Base-by-base conservation (phyloP, 192 early-diverging fungal genomes). In the Phlyctochytrium bullatum region DNA sequence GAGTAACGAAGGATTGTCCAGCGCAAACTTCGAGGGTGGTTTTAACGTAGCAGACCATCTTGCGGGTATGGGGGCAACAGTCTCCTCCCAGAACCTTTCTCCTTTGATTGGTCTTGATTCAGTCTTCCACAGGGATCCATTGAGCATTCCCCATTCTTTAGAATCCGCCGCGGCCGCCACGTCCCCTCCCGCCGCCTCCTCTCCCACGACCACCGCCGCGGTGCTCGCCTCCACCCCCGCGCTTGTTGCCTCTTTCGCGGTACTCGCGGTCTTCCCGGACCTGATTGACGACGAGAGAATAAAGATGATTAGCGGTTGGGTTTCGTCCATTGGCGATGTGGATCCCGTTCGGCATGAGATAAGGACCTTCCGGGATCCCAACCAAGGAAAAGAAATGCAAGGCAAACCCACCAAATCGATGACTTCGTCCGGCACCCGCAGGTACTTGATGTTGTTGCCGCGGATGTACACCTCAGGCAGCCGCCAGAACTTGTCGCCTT, bases 401-500 rank as follows among this genome's bases (percentile, higher is more conserved):
- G 94, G 90, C 64, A 94, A 90, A 69, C 90, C 93, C 36, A 95
- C 93, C 81, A 92, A 90, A 59, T 96, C 93, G 27, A 98, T 86
- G 66, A 89, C 83, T 63, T 90, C 92, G 66, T 97, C 94, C 25
- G 93, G 94, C 34, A 98, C 83, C 23, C 84, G 74, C 67, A 86
- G 64, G 72, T 86, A 83, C 62, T 86, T 86, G 73, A 86, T 78
- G 29, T 91, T 93, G 65, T 89, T 93, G 64, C 96, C 96, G 67
- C 93, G 87, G 62, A 98, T 90, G 75, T 96, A 97, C 60, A 91
- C 89, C 72, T 97, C 95, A 6, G 90, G 84, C 47, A 98, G 80
- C 28, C 90, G 87, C 90, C 90, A 94, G 72, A 98, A 98, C 56
- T 86, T 80, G 75, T 96, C 91, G n/a, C 93, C 93, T 73, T 94